Evolutionary conservation across 768 basidiomycete species (phyloP), one percentile per base, ranked within the genome.

Genomic region (Guyanaporus albipodus): DNA sequence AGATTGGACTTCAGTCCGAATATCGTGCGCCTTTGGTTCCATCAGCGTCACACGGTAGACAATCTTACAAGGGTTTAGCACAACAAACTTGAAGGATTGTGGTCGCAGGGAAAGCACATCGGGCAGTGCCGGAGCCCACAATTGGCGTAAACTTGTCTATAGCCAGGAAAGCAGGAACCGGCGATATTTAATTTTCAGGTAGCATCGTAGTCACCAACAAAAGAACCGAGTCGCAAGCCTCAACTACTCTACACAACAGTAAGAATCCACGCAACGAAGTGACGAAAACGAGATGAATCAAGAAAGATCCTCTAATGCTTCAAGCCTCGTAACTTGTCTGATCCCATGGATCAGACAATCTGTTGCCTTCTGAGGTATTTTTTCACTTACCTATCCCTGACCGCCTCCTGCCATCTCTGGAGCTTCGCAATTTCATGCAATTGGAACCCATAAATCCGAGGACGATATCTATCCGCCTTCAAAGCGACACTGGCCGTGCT

Each of bases 391-490:
- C 79, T 77, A 68, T 98, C 94, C 44, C 95, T 71, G 29, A 87
- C 79, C 4, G 91, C 94, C 69, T 92, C 91, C 67, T 98, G 91
- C 96, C 96, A 99, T 58, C 94, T 74, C 63, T 93, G 87, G 56
- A 96, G 67, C 67, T 87, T 94, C 15, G 95, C 95, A 49, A 80
- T 84, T 72, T 98, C 96, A 60, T 97, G 80, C 28, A 98, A 73
- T 68, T 93, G 91, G 77, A 99, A 99, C 2, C 96, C 96, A 67
- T 97, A 98, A 42, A 98, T 94, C 61, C 84, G 83, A 26, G 95
- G 94, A 44, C 89, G 76, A 66, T 96, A 94, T 55, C 91, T 67
- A 62, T 98, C 96, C 22, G 91, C 90, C 70, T 95, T 95, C 46
- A 88, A 59, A 8, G 94, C 94, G 3, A 81, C 89, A 35, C 71